Conservation (phyloP, 108 stramenopile species). For the Schizochytrium sp. region DNA sequence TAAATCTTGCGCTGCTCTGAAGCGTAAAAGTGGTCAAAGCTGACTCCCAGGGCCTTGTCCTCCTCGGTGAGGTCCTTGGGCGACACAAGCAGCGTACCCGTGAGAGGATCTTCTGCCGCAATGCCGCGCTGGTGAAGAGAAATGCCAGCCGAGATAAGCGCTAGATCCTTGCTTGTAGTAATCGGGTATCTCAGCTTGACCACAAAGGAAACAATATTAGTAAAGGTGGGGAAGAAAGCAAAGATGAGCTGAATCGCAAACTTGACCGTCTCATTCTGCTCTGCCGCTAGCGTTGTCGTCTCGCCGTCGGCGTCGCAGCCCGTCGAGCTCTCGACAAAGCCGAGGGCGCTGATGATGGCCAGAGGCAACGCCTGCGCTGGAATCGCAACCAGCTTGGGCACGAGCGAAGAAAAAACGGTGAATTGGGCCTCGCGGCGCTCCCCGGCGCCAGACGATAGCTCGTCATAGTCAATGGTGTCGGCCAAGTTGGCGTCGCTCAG, state of each 20-base stretch:
- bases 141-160: slow-evolving; percentile 12
- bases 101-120: slow-evolving; percentile 23
- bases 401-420: slow-evolving; percentile 27
- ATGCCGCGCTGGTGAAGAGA: not conserved
- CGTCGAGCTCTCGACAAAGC: not conserved
- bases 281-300: not conserved
- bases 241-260: slow-evolving; percentile 5
- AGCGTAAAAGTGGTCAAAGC: slow-evolving; percentile 10
- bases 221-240: slow-evolving; percentile 12
- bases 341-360: slow-evolving; percentile 22
- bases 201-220: slow-evolving; percentile 12
- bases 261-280: slow-evolving; percentile 10
- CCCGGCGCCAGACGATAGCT: slow-evolving; percentile 18
- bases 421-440: slow-evolving; percentile 29
- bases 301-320: slow-evolving; percentile 13
- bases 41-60: not conserved
- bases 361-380: slow-evolving; percentile 29
- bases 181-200: slow-evolving; percentile 26
- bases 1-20: slow-evolving; percentile 10
- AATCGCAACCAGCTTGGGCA: slow-evolving; percentile 27
- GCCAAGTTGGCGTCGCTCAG: slow-evolving; percentile 29
- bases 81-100: not conserved
- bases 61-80: not conserved
- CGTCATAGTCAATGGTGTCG: slow-evolving; percentile 42
- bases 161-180: not conserved